These are phyloP conservation scores for Cystobasidium pallidum DNA, from an alignment of 1,284 basidiomycete genomes.

Conservation along the genomic window DNA sequence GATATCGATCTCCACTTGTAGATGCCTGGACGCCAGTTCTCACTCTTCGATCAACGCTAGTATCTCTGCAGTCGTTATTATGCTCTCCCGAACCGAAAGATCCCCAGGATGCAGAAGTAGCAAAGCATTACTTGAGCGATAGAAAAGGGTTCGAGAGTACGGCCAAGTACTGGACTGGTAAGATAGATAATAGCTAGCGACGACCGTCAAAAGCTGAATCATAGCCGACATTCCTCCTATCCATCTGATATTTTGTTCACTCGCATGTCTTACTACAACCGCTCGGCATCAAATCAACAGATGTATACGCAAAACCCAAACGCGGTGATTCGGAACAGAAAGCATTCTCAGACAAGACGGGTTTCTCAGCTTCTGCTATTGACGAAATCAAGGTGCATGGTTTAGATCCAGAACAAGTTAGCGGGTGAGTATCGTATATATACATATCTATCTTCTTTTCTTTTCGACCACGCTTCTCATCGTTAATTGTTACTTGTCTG, in stretches of 20 bases:
- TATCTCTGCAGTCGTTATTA: constrained; percentile 92
- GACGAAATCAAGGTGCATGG: constrained; percentile 59
- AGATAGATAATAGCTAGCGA: constrained; percentile 52
- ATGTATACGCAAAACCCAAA: constrained; percentile 68
- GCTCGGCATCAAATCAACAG: too few species aligned
- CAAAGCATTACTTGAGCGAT: constrained; percentile 92
- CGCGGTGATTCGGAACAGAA: constrained; percentile 57
- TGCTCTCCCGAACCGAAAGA: constrained; percentile 96
- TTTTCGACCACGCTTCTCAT: background rate
- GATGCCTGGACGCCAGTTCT: constrained; percentile 82
- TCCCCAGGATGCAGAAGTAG: constrained; percentile 95
- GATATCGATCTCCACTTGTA: too few species aligned
- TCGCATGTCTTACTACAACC: background rate
- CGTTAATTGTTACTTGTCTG: too few species aligned
- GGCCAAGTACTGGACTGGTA: constrained; percentile 82
- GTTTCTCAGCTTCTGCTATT: constrained; percentile 41
- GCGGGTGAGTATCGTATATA: constrained; percentile 49
- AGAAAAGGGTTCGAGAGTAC: constrained; percentile 86
- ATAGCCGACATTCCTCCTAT: too few species aligned
- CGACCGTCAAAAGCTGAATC: too few species aligned
- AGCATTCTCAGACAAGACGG: constrained; percentile 51
- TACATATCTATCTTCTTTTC: background rate
- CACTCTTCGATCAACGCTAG: constrained; percentile 94
- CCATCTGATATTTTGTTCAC: too few species aligned
- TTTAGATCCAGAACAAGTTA: constrained; percentile 59